These are phyloP conservation scores for Vitis hybrid DNA, from an alignment of 177 flowering plant genomes.

Conservation along the genomic window DNA sequence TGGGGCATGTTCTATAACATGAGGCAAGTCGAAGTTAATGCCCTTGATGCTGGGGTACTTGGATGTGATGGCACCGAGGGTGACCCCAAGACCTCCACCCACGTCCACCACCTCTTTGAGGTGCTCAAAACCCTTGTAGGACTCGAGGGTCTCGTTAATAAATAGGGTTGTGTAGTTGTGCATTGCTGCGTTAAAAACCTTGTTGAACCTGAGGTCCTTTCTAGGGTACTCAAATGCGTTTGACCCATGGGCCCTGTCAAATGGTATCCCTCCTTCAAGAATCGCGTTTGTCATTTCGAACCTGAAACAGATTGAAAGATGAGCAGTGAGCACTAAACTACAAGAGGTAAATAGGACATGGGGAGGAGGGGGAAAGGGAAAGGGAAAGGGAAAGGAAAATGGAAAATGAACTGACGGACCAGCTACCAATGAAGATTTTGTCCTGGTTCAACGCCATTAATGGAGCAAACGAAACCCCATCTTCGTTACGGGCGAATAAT, in stretches of 20 bases:
- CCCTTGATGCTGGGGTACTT: no score
- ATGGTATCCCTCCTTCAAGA: conserved; percentile 32
- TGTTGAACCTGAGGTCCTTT: conserved; percentile 17
- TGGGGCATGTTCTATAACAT: no score
- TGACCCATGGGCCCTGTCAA: conserved; percentile 25
- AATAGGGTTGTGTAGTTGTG: conserved; percentile 6
- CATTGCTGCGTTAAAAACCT: conserved; percentile 26
- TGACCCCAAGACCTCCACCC: no score
- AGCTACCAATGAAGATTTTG: conserved; percentile 27
- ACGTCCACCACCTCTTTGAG: conserved; percentile 18
- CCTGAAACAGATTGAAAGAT: conserved; percentile 9
- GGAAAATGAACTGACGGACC: conserved; percentile 15
- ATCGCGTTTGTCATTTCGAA: conserved; percentile 21
- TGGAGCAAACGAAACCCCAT: conserved; percentile 26
- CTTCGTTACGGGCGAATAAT: conserved; percentile 20
- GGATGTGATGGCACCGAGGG: no score
- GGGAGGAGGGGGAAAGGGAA: no score
- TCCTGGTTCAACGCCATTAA: conserved; percentile 18
- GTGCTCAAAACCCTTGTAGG: conserved; percentile 29
- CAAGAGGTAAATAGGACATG: background rate
- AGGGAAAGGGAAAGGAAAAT: no score
- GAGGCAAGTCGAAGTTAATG: no score
- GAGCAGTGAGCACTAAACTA: no score
- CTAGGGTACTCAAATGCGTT: conserved; percentile 16
- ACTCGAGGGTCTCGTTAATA: conserved; percentile 14